Evolutionary conservation across 305 asterid genomes (phyloP), one percentile per base, ranked within the genome.

Genomic region (Fraxinus ornus): DNA sequence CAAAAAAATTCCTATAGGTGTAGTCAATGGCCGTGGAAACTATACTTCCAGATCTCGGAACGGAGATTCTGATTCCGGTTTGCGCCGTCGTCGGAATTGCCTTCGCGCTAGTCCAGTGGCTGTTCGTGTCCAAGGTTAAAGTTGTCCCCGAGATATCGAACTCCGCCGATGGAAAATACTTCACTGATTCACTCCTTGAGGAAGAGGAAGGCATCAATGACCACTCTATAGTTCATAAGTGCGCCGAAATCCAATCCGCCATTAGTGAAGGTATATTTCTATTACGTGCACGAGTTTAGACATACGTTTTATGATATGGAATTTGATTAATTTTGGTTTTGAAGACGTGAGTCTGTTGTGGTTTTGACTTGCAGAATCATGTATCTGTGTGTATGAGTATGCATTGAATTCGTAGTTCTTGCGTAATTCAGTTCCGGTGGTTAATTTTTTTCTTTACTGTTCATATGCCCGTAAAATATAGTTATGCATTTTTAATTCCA

Each of bases 201-300:
- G 93, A 91, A 37, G 95, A 90, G 76, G 95, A 91, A 30, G 95
- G 92, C 80, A 36, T 73, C 22, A 78, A 70, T 83, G 92, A 87
- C 44, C 86, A 83, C 37, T 81, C 80, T 57, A 87, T 90, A 81
- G 90, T 91, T 75, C 82, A 81, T 3, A 91, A 88, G 86, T 91
- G 95, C 78, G 93, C 93, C 22, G 95, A 91, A 9, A 91, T 91
- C 79, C 95, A 91, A 79, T 26, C 84, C 75, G 95, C 95, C 87
- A 91, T 91, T 21, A 89, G 93, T 47, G 95, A 91, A 90, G 95
- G 95, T 91, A 79, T 13, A 52, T 44, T 32, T 66, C 8, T 68
- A 68, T 37, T 37, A 36, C 35, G 35, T 64, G 73, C 35, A 10
- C 19, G 36, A 19, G 39, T 68, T 64, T 5, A 28, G 81, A 26